Conservation (phyloP, 2,329 filamentous ascomycete genomes). For the Verticillium longisporum region DNA sequence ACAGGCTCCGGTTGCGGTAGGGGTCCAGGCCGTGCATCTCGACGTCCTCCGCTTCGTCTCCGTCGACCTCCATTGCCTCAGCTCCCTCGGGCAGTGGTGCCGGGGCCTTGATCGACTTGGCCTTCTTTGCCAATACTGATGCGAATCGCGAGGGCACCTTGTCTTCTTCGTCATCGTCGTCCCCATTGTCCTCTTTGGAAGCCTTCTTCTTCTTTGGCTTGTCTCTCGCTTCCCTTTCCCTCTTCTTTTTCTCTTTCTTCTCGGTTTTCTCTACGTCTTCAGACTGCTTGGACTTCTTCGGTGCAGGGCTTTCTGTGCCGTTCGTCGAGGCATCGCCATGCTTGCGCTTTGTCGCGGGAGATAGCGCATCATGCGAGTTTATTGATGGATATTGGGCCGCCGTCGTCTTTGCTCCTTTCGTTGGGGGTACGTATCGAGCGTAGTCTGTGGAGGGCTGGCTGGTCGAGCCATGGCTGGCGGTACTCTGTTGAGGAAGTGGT, state of each 20-base stretch:
- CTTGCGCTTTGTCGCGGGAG: constrained; percentile 24
- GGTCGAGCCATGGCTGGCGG: not conserved
- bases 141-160: constrained; percentile 33
- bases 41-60: constrained; percentile 19
- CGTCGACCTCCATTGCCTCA: constrained; percentile 21
- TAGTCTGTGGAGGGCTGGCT: constrained; percentile 1
- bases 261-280: constrained; percentile 11
- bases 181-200: constrained; percentile 16
- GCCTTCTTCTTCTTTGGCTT: constrained; percentile 15
- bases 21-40: constrained; percentile 66
- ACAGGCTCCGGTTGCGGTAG: constrained; percentile 70
- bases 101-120: constrained; percentile 46
- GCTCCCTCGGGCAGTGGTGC: constrained; percentile 29
- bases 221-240: constrained; percentile 16
- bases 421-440: constrained; percentile 10
- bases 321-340: constrained; percentile 22
- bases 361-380: not conserved
- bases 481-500: constrained; percentile 2
- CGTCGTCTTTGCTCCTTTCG: constrained; percentile 1
- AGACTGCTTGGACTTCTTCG: constrained; percentile 25
- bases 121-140: constrained; percentile 45
- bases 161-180: constrained; percentile 13
- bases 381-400: not conserved
- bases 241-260: constrained; percentile 29
- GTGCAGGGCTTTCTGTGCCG: constrained; percentile 17